phyloP scores from a whole-genome alignment of 257 asterid genomes.

The Cynanchum wilfordii region DNA sequence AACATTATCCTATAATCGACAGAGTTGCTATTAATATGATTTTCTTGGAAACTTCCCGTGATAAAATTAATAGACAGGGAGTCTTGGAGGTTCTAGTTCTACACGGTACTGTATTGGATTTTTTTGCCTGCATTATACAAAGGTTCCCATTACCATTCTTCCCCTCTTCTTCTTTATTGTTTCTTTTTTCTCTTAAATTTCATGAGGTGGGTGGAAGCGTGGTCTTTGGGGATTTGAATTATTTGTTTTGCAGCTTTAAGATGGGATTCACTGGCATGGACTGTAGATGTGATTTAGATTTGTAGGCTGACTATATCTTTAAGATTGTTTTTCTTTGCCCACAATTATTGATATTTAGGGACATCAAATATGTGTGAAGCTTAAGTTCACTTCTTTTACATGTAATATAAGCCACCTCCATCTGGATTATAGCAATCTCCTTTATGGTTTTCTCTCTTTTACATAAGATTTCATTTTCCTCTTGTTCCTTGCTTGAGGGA shows the following conservation, averaged over 20 bases:
- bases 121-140: background rate
- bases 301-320: background rate
- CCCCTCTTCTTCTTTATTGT: background rate
- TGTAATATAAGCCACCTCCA: background rate
- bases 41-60: background rate
- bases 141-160: background rate
- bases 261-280: background rate
- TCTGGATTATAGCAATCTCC: background rate
- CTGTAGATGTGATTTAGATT: background rate
- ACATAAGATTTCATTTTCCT: too few species aligned
- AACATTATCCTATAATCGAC: too few species aligned
- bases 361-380: background rate
- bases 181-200: background rate
- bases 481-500: too few species aligned
- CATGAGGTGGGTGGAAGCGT: background rate
- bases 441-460: background rate
- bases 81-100: background rate
- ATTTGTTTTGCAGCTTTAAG: background rate
- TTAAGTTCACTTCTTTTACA: background rate
- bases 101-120: background rate
- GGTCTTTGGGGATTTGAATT: background rate
- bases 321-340: background rate
- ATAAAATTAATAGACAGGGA: background rate
- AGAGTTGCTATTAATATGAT: background rate
- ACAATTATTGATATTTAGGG: background rate